Conservation (phyloP, 2,329 filamentous ascomycete genomes). For the Fusarium sp. region DNA sequence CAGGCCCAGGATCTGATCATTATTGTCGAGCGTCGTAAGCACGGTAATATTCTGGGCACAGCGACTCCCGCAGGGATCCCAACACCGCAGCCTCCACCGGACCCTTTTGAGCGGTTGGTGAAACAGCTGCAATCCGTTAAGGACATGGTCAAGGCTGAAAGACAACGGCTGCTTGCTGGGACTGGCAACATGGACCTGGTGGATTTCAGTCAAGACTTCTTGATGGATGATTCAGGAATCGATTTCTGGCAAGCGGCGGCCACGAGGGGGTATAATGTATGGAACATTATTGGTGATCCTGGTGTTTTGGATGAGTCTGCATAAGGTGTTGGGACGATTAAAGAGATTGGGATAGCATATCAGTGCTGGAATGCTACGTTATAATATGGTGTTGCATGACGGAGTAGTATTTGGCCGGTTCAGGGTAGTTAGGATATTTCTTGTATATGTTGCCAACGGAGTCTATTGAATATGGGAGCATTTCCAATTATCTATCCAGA, state of each 20-base stretch:
- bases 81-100: slow-evolving; percentile 41
- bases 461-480: slow-evolving; percentile 17
- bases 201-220: slow-evolving; percentile 43
- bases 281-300: slow-evolving; percentile 50
- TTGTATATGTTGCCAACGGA: slow-evolving; percentile 6
- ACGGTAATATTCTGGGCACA: slow-evolving; percentile 42
- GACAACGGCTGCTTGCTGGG: slow-evolving; percentile 47
- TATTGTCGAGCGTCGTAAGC: slow-evolving; percentile 51
- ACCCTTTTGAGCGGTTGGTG: slow-evolving; percentile 53
- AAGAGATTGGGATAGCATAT: not conserved
- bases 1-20: slow-evolving; percentile 52
- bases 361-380: slow-evolving; percentile 1
- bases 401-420: not conserved
- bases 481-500: slow-evolving; percentile 7
- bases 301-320: slow-evolving; percentile 41
- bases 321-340: slow-evolving; percentile 4
- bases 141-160: slow-evolving; percentile 52
- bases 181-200: slow-evolving; percentile 38
- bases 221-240: slow-evolving; percentile 44
- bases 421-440: not conserved
- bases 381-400: slow-evolving; percentile 1
- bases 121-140: slow-evolving; percentile 52
- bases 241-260: slow-evolving; percentile 49
- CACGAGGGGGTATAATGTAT: slow-evolving; percentile 44
- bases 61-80: slow-evolving; percentile 20